Base-by-base conservation (phyloP, 2,329 filamentous ascomycete genomes). In the Colletotrichum echinochloae region DNA sequence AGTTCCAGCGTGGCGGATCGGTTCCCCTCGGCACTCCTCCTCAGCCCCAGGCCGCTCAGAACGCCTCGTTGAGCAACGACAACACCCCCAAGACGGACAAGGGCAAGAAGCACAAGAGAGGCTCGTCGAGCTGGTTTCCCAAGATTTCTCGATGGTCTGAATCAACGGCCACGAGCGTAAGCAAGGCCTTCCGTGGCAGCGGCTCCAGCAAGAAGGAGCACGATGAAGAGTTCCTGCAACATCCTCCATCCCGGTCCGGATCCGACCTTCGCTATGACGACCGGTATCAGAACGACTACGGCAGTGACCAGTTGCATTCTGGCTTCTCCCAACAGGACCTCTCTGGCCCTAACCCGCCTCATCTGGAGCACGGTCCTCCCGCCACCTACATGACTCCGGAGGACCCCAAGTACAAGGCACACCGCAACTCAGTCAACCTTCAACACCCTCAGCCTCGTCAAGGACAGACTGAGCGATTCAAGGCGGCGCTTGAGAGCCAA, bases 121-220 rank as follows among this genome's bases (percentile, higher is more conserved):
- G 90, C 68, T 96, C 94, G 0, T 94, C 93, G 0, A 85, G 88
- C 61, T 90, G 89, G 85, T 92, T 97, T 72, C 94, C 95, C 30
- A 98, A 97, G 83, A 95, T 97, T 73, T 98, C 96, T 7, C 90
- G 96, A 52, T 99, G 96, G 96, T 98, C 95, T 0, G 96, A 97
- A 82, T 98, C 95, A 2, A 99, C 96, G 0, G 89, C 95, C 5
- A 97, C 94, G 0, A 97, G 94, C 71, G 90, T 94, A 52, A 91
- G 93, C 54, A 92, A 92, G 75, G 92, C 91, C 49, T 92, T 95
- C 79, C 89, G 92, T 49, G 89, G 88, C 76, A 93, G 90, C 75
- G 86, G 85, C 54, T 85, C 86, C 57, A 84, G 81, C 28, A 85
- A 84, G 77, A 89, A 87, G 75, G 85, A 87, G 52, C 84, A 85